Conservation (phyloP, 2,329 filamentous ascomycete genomes). For the Ophiostoma ips region DNA sequence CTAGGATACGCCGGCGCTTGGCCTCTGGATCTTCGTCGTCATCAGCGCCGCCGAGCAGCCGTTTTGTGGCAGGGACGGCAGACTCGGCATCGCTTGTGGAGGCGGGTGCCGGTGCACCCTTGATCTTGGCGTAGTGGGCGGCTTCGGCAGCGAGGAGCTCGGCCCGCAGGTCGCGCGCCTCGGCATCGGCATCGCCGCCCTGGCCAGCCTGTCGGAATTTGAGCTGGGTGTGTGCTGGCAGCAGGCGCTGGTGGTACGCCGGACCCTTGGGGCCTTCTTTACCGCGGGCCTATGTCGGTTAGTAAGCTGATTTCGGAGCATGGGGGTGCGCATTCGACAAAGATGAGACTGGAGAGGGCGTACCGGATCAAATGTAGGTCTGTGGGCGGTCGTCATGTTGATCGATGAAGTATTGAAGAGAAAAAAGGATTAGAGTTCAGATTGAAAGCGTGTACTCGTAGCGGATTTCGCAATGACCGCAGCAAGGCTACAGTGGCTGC, state of each 20-base stretch:
- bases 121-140: constrained; percentile 74
- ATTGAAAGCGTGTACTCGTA: background rate
- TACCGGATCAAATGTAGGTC: constrained; percentile 94
- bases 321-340: too few relatives aligned
- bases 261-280: constrained; percentile 90
- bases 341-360: constrained; percentile 16
- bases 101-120: constrained; percentile 38
- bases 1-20: constrained; percentile 74
- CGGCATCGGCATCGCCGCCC: constrained; percentile 63
- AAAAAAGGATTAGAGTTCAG: background rate
- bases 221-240: constrained; percentile 84
- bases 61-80: constrained; percentile 14
- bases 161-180: constrained; percentile 56
- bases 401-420: background rate
- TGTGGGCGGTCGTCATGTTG: constrained; percentile 55
- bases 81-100: constrained; percentile 26
- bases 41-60: constrained; percentile 5
- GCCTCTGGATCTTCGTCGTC: constrained; percentile 51
- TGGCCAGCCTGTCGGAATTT: constrained; percentile 61
- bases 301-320: too few relatives aligned
- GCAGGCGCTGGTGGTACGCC: constrained; percentile 89
- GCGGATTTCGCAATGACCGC: background rate
- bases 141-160: constrained; percentile 84
- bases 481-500: too few relatives aligned
- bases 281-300: constrained; percentile 55